Evolutionary conservation across 257 asterid species (phyloP), one percentile per base, ranked within the genome.

Genomic region (Fraxinus anomala): DNA sequence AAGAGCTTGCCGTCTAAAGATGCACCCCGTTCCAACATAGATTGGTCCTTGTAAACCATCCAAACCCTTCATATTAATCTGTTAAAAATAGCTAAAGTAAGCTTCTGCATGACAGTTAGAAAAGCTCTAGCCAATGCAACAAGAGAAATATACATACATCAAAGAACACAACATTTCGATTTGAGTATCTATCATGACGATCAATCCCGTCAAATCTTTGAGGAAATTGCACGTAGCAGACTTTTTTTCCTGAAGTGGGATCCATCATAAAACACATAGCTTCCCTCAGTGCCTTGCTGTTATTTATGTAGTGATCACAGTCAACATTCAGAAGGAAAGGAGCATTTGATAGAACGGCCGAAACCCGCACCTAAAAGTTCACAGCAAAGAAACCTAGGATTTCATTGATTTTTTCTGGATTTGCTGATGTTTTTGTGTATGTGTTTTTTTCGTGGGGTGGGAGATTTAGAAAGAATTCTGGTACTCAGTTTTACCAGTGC

Each of bases 221-320:
- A 0, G 98, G 98, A 80, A 94, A 94, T 80, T 94, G 98, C 80
- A 94, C 98, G 34, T 92, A 94, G 87, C 98, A 92, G 70, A 94
- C 82, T 86, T 88, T 91, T 87, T 89, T 92, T 80, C 98, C 98
- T 2, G 91, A 88, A 28, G 86, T 92, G 79, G 98, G 98, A 71
- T 94, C 98, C 98, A 94, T 94, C 96, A 94, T 80, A 89, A 94
- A 89, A 87, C 98, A 94, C 98, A 94, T 94, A 74, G 98, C 92
- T 87, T 94, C 98, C 85, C 91, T 88, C 69, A 92, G 82, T 21
- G 98, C 98, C 89, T 91, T 92, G 92, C 97, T 86, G 83, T 94
- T 94, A 83, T 94, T 94, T 82, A 94, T 92, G 88, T 94, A 94
- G 85, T 94, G 98, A 83, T 94, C 98, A 72, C 98, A 94, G 82